Conservation (phyloP, 139 green algal species). For the Pseudopediastrum boryanum region DNA sequence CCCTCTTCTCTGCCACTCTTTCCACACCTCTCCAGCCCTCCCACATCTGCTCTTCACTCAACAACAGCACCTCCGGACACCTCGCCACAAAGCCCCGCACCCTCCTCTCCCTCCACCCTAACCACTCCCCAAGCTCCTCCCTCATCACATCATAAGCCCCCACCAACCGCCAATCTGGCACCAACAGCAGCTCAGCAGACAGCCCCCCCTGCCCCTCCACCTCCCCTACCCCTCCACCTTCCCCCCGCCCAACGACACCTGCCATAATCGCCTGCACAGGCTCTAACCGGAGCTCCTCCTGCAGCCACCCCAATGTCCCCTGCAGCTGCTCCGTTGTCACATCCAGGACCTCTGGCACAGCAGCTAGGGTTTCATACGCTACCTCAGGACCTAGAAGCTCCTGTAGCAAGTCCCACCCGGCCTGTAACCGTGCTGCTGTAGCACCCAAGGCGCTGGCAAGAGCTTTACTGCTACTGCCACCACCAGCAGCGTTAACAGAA, state of each 20-base stretch:
- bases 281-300: constrained; percentile 7
- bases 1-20: not conserved
- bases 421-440: not conserved
- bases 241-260: too few species aligned
- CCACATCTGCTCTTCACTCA: not conserved
- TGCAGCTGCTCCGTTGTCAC: not conserved
- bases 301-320: constrained; percentile 1
- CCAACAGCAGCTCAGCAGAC: constrained; percentile 3
- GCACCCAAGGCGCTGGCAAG: not conserved
- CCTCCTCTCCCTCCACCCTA: constrained; percentile 18
- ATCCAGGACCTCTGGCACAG: constrained; percentile 13
- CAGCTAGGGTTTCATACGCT: constrained; percentile 1
- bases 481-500: not conserved
- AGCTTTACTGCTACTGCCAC: not conserved
- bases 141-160: not conserved
- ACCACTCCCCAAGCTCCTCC: constrained; percentile 12
- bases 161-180: not conserved
- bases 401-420: not conserved
- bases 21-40: not conserved
- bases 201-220: constrained; percentile 6
- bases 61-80: constrained; percentile 14
- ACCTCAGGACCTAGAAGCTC: constrained; percentile 17
- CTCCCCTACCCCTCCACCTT: too few species aligned
- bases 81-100: constrained; percentile 9
- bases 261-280: constrained; percentile 25